Percentiles rank a stretch among this genome's conserved stretches.
Evolutionary conservation across 768 basidiomycete species (phyloP).

Genomic region (Serendipita vermifera): DNA sequence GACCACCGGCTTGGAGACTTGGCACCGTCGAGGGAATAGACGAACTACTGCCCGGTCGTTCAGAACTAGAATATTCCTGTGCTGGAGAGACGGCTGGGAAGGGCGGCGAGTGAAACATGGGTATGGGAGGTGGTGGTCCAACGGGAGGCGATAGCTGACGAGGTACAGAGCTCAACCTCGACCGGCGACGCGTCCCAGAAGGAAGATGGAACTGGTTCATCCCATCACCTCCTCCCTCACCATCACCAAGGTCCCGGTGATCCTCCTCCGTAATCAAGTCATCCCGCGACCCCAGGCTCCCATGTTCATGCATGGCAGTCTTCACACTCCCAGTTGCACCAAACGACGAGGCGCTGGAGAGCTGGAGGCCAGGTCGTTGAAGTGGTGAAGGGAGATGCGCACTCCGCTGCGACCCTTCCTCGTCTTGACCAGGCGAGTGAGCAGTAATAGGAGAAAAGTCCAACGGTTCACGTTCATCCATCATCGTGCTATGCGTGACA

Average conservation of each 20-base stretch:
- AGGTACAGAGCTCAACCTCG: constrained; percentile 26
- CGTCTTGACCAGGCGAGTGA: too few species aligned
- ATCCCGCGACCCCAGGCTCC: too few species aligned
- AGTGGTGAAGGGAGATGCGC: neutral
- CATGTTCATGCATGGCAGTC: constrained; percentile 1
- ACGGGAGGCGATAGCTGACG: constrained; percentile 43
- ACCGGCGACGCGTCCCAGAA: constrained; percentile 7
- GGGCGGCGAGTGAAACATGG: constrained; percentile 1
- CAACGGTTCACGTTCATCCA: neutral
- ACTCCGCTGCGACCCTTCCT: neutral
- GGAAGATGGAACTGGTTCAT: constrained; percentile 5
- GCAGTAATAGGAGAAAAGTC: too few species aligned
- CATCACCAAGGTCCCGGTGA: too few species aligned
- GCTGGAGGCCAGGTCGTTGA: neutral
- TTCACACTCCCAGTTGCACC: neutral
- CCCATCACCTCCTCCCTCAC: neutral
- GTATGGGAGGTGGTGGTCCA: constrained; percentile 32
- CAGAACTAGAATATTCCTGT: constrained; percentile 2
- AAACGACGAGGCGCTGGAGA: neutral
- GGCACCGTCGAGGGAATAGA: constrained; percentile 1
- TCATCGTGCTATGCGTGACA: neutral
- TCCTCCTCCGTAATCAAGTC: too few species aligned
- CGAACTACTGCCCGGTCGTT: constrained; percentile 6
- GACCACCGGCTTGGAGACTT: neutral
- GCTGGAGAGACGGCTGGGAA: neutral